phyloP scores from a whole-genome alignment of 257 asterid species.

The Przewalskia tangutica region DNA sequence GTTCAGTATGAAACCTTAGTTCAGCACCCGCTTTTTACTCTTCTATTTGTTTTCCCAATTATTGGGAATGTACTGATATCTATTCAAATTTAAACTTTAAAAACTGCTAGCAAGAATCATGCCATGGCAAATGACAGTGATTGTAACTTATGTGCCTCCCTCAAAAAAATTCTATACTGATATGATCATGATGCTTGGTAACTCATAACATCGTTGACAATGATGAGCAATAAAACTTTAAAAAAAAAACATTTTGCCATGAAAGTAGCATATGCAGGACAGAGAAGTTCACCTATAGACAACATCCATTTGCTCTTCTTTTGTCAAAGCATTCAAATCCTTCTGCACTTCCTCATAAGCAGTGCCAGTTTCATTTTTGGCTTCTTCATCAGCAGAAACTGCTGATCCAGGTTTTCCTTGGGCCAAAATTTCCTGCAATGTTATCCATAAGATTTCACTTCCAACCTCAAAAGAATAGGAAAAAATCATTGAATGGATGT shows the following conservation, averaged over 20 bases:
- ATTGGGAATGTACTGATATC: neutral
- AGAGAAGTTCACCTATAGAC: conserved; percentile 53
- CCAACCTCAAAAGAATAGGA: neutral
- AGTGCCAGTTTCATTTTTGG: conserved; percentile 33
- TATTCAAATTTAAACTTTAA: neutral
- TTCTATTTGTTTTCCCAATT: neutral
- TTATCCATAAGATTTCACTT: neutral
- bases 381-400: conserved; percentile 31
- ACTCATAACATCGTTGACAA: too few species aligned
- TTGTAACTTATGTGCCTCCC: neutral
- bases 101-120: neutral
- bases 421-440: conserved; percentile 55
- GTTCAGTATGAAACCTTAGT: neutral
- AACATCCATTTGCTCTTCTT: conserved; percentile 88
- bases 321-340: conserved; percentile 63
- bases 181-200: too few species aligned
- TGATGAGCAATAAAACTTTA: neutral
- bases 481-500: neutral
- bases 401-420: conserved; percentile 32
- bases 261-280: neutral
- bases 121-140: neutral
- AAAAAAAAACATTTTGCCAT: neutral
- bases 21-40: neutral
- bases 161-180: neutral
- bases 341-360: conserved; percentile 55